Conservation (phyloP, 2,329 filamentous ascomycete genomes). For the Myrmaecium sp. region DNA sequence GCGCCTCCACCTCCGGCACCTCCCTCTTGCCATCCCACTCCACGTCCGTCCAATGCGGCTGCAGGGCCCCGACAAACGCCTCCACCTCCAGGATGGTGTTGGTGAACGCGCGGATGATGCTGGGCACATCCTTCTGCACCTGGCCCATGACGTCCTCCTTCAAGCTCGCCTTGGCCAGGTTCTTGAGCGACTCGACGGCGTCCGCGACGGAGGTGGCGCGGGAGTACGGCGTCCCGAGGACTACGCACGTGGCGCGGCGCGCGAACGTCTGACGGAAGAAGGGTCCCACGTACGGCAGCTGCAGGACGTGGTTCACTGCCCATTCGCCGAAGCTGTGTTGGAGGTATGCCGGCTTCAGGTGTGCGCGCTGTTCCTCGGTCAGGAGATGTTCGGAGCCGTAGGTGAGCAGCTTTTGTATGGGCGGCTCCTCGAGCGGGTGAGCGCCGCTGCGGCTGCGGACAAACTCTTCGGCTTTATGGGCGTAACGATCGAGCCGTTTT, state of each 20-base stretch:
- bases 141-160: constrained; percentile 70
- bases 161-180: constrained; percentile 56
- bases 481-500: no score
- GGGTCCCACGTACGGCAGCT: no score
- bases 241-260: constrained; percentile 45
- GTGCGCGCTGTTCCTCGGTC: no score
- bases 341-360: neutral
- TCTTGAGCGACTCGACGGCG: constrained; percentile 51
- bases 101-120: constrained; percentile 58
- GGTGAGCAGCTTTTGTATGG: no score
- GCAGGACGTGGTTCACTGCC: constrained; percentile 26
- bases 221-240: constrained; percentile 59
- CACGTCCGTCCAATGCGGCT: constrained; percentile 66
- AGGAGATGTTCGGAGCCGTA: no score
- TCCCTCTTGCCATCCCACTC: constrained; percentile 29
- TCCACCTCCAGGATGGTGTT: constrained; percentile 52
- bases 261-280: constrained; percentile 56
- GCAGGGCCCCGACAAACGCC: constrained; percentile 40
- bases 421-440: no score
- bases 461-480: no score
- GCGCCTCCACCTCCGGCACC: constrained; percentile 49
- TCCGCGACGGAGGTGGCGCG: constrained; percentile 27
- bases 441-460: no score
- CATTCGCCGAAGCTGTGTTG: constrained; percentile 10
- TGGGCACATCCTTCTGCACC: constrained; percentile 65